Conservation (phyloP, 352 stramenopile genomes). For the Globisporangium acanthophoron region DNA sequence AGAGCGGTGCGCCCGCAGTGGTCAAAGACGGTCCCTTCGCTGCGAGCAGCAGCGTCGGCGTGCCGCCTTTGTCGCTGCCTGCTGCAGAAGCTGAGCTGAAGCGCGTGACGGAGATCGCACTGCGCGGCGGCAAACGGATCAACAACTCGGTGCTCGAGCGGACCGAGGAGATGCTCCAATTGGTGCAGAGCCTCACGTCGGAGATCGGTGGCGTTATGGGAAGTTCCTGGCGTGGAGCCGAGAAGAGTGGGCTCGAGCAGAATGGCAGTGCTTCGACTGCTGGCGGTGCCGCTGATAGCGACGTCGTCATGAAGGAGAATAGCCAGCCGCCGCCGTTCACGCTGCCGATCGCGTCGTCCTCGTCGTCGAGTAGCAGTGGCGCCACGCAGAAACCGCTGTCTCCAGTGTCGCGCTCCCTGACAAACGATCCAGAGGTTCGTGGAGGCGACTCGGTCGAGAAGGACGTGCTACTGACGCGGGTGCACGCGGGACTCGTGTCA, state of each 20-base stretch:
- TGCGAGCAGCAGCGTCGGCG: conserved; percentile 6
- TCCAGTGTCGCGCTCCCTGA: conserved; percentile 22
- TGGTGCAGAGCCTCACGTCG: conserved; percentile 41
- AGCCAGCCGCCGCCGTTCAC: conserved; percentile 32
- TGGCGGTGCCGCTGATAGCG: neutral
- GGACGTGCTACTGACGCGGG: conserved; percentile 41
- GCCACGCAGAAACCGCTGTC: conserved; percentile 16
- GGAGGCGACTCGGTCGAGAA: conserved; percentile 21
- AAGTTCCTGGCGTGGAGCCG: conserved; percentile 11
- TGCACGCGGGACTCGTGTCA: conserved; percentile 49
- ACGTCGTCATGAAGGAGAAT: neutral
- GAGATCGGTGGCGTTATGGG: conserved; percentile 47
- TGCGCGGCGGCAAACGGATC: conserved; percentile 63
- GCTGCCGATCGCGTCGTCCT: conserved; percentile 26
- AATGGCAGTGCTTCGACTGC: neutral
- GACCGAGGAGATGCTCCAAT: conserved; percentile 68
- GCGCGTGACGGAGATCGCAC: conserved; percentile 64
- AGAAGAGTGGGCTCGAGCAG: neutral
- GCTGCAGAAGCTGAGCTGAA: conserved; percentile 41
- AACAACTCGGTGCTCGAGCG: conserved; percentile 73
- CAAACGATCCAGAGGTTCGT: conserved; percentile 27
- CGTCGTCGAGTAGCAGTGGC: neutral
- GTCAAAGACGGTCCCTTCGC: neutral
- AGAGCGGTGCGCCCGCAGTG: conserved; percentile 11
- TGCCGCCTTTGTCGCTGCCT: conserved; percentile 6